Conservation (phyloP, 2,329 filamentous ascomycete species). For the Monilinia aucupariae region DNA sequence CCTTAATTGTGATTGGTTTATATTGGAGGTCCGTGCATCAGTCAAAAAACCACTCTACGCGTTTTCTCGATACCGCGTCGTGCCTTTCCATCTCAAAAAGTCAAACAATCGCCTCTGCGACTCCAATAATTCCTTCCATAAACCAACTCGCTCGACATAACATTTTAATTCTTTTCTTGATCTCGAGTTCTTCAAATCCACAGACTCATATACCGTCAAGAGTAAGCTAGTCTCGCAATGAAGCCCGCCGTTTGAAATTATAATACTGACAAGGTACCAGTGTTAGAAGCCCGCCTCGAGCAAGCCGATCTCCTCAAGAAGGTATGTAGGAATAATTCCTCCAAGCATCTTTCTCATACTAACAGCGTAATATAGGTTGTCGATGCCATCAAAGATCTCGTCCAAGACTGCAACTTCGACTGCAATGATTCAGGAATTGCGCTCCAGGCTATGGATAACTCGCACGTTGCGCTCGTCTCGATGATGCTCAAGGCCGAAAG, state of each 20-base stretch:
- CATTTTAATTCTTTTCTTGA: not conserved
- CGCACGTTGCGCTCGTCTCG: slow-evolving; percentile 94
- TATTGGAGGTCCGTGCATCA: not conserved
- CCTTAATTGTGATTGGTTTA: not conserved
- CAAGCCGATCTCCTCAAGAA: slow-evolving; percentile 94
- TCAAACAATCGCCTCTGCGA: slow-evolving; percentile 12
- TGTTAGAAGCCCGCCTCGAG: slow-evolving; percentile 97
- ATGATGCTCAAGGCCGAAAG: slow-evolving; percentile 97
- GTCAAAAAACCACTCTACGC: slow-evolving; percentile 16
- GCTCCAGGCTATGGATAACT: slow-evolving; percentile 99
- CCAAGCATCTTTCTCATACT: slow-evolving; percentile 19
- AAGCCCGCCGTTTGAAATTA: not conserved
- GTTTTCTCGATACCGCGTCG: slow-evolving; percentile 17
- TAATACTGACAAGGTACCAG: slow-evolving; percentile 22
- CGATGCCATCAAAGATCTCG: slow-evolving; percentile 97
- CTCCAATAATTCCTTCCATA: not conserved
- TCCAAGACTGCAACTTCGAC: slow-evolving; percentile 99
- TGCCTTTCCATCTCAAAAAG: slow-evolving; percentile 8
- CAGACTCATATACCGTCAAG: not conserved
- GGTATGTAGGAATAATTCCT: slow-evolving; percentile 48
- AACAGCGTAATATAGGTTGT: slow-evolving; percentile 61
- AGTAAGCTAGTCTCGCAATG: not conserved
- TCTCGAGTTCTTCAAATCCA: not conserved
- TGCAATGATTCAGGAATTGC: slow-evolving; percentile 99
- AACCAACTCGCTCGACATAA: slow-evolving; percentile 1